Percentiles rank a stretch among this genome's conserved stretches.
Conservation (phyloP, 441 rosid species). For the Monsonia emarginata region DNA sequence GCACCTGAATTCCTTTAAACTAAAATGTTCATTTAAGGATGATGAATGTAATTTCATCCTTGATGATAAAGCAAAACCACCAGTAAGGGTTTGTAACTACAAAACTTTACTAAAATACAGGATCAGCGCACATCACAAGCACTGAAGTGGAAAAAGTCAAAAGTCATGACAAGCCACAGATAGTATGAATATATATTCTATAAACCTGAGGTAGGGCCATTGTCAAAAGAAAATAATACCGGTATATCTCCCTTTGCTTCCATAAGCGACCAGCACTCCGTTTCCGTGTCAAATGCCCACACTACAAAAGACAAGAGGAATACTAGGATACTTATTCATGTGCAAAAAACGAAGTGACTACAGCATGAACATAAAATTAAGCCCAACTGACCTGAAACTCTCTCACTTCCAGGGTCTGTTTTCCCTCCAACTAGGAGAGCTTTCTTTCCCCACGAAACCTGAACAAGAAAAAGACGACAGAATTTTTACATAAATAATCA, state of each 20-base stretch:
- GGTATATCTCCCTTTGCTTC: constrained; percentile 97
- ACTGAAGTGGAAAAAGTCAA: neutral
- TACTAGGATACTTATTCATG: neutral
- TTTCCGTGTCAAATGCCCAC: constrained; percentile 82
- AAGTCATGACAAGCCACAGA: neutral
- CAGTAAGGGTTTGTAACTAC: neutral
- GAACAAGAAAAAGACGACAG: constrained; percentile 12
- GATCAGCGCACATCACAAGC: neutral
- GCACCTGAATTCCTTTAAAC: neutral
- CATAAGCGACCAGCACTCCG: constrained; percentile 84
- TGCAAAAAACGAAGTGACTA: constrained; percentile 6
- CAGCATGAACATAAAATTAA: constrained; percentile 5
- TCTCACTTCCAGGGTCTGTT: constrained; percentile 68
- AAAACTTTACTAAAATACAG: neutral
- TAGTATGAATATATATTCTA: neutral
- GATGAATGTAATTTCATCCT: neutral
- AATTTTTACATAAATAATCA: constrained; percentile 2
- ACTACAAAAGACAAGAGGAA: constrained; percentile 35
- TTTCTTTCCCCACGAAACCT: constrained; percentile 97
- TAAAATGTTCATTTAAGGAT: neutral
- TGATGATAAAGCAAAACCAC: neutral
- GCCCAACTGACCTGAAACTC: constrained; percentile 57
- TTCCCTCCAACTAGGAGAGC: constrained; percentile 81
- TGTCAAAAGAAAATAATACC: constrained; percentile 27
- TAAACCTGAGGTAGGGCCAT: neutral